Evolutionary conservation across 1,284 basidiomycete genomes (phyloP), one percentile per base, ranked within the genome.

Genomic region (Ustilago bromivora): DNA sequence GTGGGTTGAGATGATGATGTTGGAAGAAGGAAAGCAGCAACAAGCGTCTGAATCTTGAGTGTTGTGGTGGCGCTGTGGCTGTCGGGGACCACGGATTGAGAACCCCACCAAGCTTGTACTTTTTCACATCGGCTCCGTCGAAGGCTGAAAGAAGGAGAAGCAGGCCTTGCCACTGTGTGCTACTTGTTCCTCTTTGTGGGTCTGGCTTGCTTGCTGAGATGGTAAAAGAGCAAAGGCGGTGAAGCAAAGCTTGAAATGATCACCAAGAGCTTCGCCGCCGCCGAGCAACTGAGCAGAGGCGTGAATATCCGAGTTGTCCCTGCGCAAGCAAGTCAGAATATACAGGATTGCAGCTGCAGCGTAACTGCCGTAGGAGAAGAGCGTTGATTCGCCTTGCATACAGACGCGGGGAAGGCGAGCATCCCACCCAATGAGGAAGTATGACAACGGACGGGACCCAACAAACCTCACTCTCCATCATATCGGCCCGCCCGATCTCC

Each of bases 361-460:
- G 23, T 46, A 46, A 15, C 40, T 41, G 32, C 57, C n/a, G 40
- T 13, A 32, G 49, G 28, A 35, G 17, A 35, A 53, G 12, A 32
- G 12, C 28, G 52, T n/a, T 13, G 53, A 35, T 55, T 51, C 23
- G 49, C 49, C 28, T 51, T 51, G 49, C 49, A 34, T 41, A 40
- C 19, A 46, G 35, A 19, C 41, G 60, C 60, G 60, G 52, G 60
- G 60, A 61, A 55, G 60, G 60, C 60, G 60, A 28, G 23, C 2
- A 28, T 28, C 3, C 3, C 23, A 28, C 3, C 23, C 0, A 28
- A 28, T 28, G 23, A 28, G 23, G 3, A 28, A 28, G 23, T 28
- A 28, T 28, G 23, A 3, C 23, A 28, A 28, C 23, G 23, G 23
- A 28, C 3, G 23, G 23, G 23, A 28, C 3, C 23, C 23, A 28